Conservation (phyloP, 148 eudicot species). For the Amaranthus cruentus region DNA sequence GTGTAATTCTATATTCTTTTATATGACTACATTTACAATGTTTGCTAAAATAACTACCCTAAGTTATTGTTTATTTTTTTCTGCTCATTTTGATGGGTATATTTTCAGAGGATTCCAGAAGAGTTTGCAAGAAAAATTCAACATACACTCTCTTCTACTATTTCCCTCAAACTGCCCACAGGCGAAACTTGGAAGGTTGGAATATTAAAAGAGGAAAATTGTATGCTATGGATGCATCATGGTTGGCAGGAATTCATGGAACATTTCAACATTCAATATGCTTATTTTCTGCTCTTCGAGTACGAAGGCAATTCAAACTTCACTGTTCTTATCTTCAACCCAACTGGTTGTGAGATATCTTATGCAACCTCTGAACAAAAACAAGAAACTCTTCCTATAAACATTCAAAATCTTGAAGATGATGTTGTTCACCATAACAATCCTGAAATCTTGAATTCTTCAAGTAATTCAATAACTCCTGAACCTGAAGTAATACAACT, state of each 20-base stretch:
- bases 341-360: constrained; percentile 34
- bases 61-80: no score
- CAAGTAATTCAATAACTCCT: not conserved
- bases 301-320: constrained; percentile 40
- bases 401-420: constrained; percentile 9
- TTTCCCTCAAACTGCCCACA: constrained; percentile 31
- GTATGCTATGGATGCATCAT: constrained; percentile 32
- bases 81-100: no score
- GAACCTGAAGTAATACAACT: constrained; percentile 6
- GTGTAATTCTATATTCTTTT: no score
- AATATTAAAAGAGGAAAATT: constrained; percentile 24
- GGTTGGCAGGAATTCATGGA: constrained; percentile 43
- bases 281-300: constrained; percentile 37
- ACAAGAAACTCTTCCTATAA: not conserved
- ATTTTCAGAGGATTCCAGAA: constrained; percentile 23
- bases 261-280: constrained; percentile 30
- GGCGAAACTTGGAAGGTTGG: constrained; percentile 35
- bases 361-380: constrained; percentile 5
- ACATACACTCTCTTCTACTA: constrained; percentile 27
- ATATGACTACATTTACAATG: no score
- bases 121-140: constrained; percentile 9
- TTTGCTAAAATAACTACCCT: no score
- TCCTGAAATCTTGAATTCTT: not conserved
- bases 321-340: constrained; percentile 36
- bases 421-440: constrained; percentile 5